These are phyloP conservation scores for Amphibolis antarctica DNA, from an alignment of 106 monocot genomes.

Conservation along the genomic window DNA sequence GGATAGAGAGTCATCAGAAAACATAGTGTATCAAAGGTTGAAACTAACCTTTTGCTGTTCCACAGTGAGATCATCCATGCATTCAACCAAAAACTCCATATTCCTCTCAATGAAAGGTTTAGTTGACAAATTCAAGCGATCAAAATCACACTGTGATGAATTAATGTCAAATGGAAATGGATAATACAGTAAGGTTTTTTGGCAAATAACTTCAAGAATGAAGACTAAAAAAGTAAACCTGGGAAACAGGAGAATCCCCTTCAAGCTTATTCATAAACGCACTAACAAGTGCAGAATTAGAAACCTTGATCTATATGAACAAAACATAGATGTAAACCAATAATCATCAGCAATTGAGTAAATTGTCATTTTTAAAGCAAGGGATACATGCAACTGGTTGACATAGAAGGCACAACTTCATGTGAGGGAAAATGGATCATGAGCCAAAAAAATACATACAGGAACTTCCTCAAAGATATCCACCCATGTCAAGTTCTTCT, in stretches of 20 bases:
- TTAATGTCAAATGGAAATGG: not conserved
- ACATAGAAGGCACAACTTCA: not conserved
- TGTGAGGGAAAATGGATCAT: not conserved
- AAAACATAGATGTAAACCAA: not conserved
- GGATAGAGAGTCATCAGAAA: not conserved
- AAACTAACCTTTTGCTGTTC: conserved; percentile 85
- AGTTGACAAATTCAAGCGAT: conserved; percentile 73
- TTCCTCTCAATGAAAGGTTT: conserved; percentile 94
- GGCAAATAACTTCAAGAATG: not conserved
- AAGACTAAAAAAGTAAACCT: conserved; percentile 27
- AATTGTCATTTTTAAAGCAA: not conserved
- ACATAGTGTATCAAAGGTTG: not conserved
- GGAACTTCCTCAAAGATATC: conserved; percentile 99
- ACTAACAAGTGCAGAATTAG: conserved; percentile 95
- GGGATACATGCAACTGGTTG: not conserved
- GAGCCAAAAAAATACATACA: conserved; percentile 25
- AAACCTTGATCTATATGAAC: conserved; percentile 62
- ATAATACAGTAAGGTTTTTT: no score
- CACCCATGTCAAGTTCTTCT: conserved; percentile 89
- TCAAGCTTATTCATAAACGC: conserved; percentile 91
- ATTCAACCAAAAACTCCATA: conserved; percentile 89
- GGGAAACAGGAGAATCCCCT: conserved; percentile 72
- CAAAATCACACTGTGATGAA: conserved; percentile 72
- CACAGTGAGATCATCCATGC: conserved; percentile 93
- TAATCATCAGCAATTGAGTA: not conserved